Conservation (phyloP, 768 basidiomycete species). For the Collybia nuda region DNA sequence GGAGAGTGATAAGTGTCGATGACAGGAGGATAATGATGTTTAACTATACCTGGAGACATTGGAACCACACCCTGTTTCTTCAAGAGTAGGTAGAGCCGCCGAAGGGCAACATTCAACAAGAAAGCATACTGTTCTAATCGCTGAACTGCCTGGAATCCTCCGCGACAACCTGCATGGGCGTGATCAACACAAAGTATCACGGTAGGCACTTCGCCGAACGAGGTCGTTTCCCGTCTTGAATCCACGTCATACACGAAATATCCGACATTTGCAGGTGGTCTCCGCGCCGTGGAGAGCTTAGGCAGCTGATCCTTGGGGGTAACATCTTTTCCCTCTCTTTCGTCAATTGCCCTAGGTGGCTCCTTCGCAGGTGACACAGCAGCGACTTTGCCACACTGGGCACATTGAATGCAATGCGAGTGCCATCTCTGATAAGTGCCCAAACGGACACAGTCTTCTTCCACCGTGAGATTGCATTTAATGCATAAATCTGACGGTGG, state of each 20-base stretch:
- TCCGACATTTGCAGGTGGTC: conserved; percentile 80
- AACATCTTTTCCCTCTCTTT: conserved; percentile 38
- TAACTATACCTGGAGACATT: conserved; percentile 63
- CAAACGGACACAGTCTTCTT: conserved; percentile 94
- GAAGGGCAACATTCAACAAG: conserved; percentile 90
- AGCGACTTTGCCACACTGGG: conserved; percentile 74
- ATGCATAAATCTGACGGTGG: conserved; percentile 92
- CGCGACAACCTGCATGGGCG: conserved; percentile 60
- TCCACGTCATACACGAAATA: conserved; percentile 78
- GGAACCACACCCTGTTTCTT: conserved; percentile 90
- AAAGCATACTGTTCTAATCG: conserved; percentile 97
- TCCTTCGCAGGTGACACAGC: conserved; percentile 62
- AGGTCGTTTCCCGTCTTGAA: conserved; percentile 62
- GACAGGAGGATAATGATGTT: not conserved
- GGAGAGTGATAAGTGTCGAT: not conserved
- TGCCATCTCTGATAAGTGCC: conserved; percentile 99
- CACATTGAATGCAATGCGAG: conserved; percentile 88
- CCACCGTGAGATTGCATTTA: conserved; percentile 85
- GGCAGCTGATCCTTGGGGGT: conserved; percentile 40
- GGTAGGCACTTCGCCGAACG: conserved; percentile 73
- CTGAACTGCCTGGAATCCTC: conserved; percentile 89
- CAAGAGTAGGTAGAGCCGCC: conserved; percentile 83
- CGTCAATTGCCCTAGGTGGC: conserved; percentile 51
- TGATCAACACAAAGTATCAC: conserved; percentile 80
- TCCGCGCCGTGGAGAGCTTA: conserved; percentile 63